A percentile compares a stretch with the other conserved stretches of the same genome.
Conservation (phyloP, 179 eudicot species). For the Actinidia chinensis region DNA sequence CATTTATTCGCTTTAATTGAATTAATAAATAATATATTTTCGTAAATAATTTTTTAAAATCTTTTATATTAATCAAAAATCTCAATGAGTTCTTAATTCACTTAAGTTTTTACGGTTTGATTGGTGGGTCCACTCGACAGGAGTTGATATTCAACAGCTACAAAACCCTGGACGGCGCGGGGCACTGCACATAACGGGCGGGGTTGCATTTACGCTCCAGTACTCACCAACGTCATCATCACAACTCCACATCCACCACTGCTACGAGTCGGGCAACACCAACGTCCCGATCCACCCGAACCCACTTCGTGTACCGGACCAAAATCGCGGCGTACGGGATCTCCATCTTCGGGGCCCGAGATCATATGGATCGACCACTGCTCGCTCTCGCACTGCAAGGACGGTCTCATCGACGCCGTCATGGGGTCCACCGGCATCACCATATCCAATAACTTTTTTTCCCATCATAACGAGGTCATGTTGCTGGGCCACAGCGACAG, state of each 20-base stretch:
- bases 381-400: not conserved
- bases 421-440: conserved; percentile 9
- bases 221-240: not conserved
- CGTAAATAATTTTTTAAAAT: too few species aligned
- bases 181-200: not conserved
- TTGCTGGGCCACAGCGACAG: too few species aligned
- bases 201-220: not conserved
- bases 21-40: too few species aligned
- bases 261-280: too few species aligned
- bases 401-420: not conserved
- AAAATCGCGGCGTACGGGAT: not conserved
- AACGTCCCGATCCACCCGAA: not conserved
- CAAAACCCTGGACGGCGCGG: not conserved
- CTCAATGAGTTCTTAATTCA: too few species aligned
- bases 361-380: not conserved
- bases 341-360: not conserved
- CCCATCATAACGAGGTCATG: not conserved
- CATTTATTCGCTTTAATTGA: too few species aligned
- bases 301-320: not conserved
- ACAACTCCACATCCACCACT: not conserved
- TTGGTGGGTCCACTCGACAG: too few species aligned
- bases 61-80: too few species aligned
- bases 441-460: not conserved
- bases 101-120: too few species aligned
- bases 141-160: not conserved